phyloP scores from a whole-genome alignment of 257 asterid species.

The Jacaranda copaia region DNA sequence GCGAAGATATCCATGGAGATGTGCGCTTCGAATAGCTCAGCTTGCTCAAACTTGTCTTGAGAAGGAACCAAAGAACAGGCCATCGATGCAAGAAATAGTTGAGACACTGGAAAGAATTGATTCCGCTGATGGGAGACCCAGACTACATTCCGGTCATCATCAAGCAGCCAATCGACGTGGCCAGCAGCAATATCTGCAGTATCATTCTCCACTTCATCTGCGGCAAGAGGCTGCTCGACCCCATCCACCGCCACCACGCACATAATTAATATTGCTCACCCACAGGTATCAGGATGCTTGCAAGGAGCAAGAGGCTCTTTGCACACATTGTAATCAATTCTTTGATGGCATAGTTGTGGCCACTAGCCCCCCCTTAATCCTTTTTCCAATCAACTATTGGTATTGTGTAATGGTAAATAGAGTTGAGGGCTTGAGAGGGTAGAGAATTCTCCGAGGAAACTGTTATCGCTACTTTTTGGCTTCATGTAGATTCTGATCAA shows the following conservation, averaged over 20 bases:
- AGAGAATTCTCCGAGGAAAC: conserved; percentile 20
- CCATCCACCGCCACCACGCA: conserved; percentile 66
- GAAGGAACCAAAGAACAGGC: conserved; percentile 56
- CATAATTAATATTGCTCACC: background rate
- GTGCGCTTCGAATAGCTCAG: conserved; percentile 50
- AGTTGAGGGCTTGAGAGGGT: conserved; percentile 12
- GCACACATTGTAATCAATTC: background rate
- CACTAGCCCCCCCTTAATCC: too few species aligned
- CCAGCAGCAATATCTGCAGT: conserved; percentile 37
- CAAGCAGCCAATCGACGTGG: conserved; percentile 27
- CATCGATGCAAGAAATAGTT: conserved; percentile 59
- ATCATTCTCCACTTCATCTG: conserved; percentile 54
- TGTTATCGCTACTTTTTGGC: conserved; percentile 29
- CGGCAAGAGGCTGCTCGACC: conserved; percentile 45
- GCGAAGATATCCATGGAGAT: conserved; percentile 51
- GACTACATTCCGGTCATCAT: conserved; percentile 39
- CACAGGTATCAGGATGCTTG: background rate
- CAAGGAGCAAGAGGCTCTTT: background rate
- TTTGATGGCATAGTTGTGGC: background rate
- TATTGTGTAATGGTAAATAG: background rate
- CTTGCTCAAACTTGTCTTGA: conserved; percentile 59
- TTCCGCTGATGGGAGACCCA: conserved; percentile 42
- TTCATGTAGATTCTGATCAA: background rate
- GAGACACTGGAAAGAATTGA: conserved; percentile 50
- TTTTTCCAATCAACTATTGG: background rate